Percentiles rank a stretch among this genome's conserved stretches.
phyloP scores from a whole-genome alignment of 1,284 basidiomycete species.

The Apiotrichum akiyoshidainum region DNA sequence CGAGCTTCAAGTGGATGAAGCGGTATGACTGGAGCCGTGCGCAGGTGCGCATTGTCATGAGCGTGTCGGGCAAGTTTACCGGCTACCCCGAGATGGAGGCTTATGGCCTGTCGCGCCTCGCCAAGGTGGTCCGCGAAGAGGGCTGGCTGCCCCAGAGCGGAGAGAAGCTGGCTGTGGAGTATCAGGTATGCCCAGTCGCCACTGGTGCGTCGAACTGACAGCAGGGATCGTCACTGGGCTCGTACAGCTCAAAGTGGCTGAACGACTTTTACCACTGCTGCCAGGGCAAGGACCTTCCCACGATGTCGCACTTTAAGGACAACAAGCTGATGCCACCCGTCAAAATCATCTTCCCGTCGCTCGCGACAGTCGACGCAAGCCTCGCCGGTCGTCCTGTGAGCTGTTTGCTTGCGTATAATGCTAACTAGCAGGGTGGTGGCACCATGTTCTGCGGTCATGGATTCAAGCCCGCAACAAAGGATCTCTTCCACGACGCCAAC shows the following conservation, averaged over 20 bases:
- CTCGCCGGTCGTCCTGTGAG: constrained; percentile 31
- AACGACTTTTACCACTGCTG: constrained; percentile 40
- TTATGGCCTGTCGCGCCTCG: constrained; percentile 40
- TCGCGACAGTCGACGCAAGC: constrained; percentile 42
- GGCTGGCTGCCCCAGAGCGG: constrained; percentile 37
- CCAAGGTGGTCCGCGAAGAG: constrained; percentile 33
- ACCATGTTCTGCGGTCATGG: constrained; percentile 47
- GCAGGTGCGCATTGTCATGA: constrained; percentile 44
- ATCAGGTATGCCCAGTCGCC: constrained; percentile 49
- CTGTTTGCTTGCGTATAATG: background rate
- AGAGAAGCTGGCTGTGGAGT: constrained; percentile 42
- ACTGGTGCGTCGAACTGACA: no score
- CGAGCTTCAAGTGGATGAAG: constrained; percentile 23
- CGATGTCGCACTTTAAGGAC: constrained; percentile 2
- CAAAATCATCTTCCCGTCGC: constrained; percentile 45
- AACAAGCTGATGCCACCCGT: constrained; percentile 29
- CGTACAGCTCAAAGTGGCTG: constrained; percentile 44
- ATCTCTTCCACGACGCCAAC: constrained; percentile 44
- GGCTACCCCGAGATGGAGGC: constrained; percentile 34
- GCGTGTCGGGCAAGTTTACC: constrained; percentile 38
- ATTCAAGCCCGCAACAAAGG: constrained; percentile 31
- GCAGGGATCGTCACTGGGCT: constrained; percentile 46
- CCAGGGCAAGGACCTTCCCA: constrained; percentile 26
- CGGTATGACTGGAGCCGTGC: constrained; percentile 48
- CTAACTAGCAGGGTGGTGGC: constrained; percentile 36